Evolutionary conservation across 176 grass and related monocot species (phyloP).

Genomic region (Hordeum marinum): DNA sequence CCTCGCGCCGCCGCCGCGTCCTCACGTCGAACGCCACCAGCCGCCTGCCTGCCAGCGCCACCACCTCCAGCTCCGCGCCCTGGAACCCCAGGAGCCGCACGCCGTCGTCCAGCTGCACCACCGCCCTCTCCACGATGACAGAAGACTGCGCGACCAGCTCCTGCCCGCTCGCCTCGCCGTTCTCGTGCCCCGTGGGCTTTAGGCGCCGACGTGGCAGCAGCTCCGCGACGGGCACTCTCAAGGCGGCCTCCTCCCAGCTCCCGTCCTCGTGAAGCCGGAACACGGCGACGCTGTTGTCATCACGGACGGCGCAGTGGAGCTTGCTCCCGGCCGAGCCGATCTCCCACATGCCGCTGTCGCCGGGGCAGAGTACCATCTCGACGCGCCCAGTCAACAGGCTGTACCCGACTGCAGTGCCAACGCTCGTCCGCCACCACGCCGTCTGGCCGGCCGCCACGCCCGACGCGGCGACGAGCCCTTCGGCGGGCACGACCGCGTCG

Average conservation of each 20-base stretch:
- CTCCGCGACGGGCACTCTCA: not conserved
- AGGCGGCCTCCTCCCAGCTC: constrained; percentile 15
- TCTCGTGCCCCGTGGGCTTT: not conserved
- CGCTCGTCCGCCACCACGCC: constrained; percentile 55
- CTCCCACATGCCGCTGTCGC: constrained; percentile 22
- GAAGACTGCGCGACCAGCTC: not conserved
- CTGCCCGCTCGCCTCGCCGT: not conserved
- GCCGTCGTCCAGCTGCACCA: not conserved
- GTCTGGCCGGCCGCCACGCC: constrained; percentile 19
- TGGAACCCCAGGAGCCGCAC: constrained; percentile 50
- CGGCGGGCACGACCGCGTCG: constrained; percentile 8
- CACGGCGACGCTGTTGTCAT: not conserved
- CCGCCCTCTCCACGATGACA: not conserved
- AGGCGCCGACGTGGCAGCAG: not conserved
- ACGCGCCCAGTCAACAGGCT: not conserved
- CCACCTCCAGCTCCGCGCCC: constrained; percentile 34
- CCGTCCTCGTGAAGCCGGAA: not conserved
- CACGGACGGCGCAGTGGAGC: constrained; percentile 20
- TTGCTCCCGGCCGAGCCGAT: constrained; percentile 20
- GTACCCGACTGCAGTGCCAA: constrained; percentile 43
- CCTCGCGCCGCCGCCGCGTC: constrained; percentile 29
- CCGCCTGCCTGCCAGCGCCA: constrained; percentile 14
- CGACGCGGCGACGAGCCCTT: constrained; percentile 29
- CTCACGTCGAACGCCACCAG: constrained; percentile 39
- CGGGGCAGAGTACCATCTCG: not conserved